Evolutionary conservation across 768 basidiomycete genomes (phyloP).

Genomic region (Nidularia sp.): DNA sequence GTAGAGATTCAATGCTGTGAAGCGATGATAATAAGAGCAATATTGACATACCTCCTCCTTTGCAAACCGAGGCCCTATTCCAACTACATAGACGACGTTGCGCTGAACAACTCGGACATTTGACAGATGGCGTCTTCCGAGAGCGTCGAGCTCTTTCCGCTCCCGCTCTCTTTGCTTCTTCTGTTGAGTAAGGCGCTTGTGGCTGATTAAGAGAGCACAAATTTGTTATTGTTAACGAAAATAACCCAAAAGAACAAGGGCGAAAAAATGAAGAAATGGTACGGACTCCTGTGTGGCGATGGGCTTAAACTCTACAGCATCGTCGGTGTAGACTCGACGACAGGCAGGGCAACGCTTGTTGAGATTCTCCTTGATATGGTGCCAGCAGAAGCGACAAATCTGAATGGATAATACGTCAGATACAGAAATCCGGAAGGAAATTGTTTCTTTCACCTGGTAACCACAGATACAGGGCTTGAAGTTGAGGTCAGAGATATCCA

Average conservation of each 20-base stretch:
- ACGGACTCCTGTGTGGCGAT: conserved; percentile 94
- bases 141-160: conserved; percentile 87
- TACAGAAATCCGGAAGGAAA: background rate
- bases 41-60: conserved; percentile 85
- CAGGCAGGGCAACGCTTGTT: conserved; percentile 98
- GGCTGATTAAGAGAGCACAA: conserved; percentile 40
- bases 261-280: conserved; percentile 6
- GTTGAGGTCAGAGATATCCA: conserved; percentile 98
- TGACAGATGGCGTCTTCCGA: conserved; percentile 80
- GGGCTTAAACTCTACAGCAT: conserved; percentile 91
- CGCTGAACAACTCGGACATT: conserved; percentile 97
- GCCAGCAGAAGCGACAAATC: conserved; percentile 99
- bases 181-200: conserved; percentile 91
- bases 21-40: conserved; percentile 2
- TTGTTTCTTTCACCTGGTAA: conserved; percentile 66
- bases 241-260: conserved; percentile 10
- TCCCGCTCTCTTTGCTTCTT: conserved; percentile 95
- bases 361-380: conserved; percentile 94
- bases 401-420: conserved; percentile 25
- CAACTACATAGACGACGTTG: conserved; percentile 93
- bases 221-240: background rate
- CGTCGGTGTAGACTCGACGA: conserved; percentile 87
- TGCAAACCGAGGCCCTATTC: conserved; percentile 89
- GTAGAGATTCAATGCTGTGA: conserved; percentile 8
- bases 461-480: conserved; percentile 99